A percentile compares a stretch with the other conserved stretches of the same genome.
These are phyloP conservation scores for Aegilops longissima DNA, from an alignment of 176 grass and related monocot genomes.

Conservation along the genomic window DNA sequence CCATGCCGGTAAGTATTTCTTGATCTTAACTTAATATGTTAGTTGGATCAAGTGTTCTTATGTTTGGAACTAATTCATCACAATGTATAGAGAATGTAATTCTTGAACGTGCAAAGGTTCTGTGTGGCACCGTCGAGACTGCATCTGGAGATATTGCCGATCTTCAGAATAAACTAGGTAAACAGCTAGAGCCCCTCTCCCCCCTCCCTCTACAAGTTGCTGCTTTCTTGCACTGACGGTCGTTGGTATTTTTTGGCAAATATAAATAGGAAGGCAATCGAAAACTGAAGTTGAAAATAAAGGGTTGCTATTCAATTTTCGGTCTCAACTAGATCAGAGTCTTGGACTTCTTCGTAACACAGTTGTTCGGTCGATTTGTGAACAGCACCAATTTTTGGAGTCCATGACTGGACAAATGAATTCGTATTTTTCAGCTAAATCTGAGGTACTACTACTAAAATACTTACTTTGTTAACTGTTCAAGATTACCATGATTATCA, in stretches of 20 bases:
- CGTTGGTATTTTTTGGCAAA: constrained; percentile 13
- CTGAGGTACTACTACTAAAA: constrained; percentile 47
- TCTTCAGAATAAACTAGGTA: constrained; percentile 67
- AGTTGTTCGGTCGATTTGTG: constrained; percentile 57
- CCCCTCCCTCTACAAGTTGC: not conserved
- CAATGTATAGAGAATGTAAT: constrained; percentile 48
- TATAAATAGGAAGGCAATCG: constrained; percentile 56
- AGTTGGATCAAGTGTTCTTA: constrained; percentile 1
- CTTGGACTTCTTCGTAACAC: constrained; percentile 55
- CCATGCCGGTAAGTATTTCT: constrained; percentile 44
- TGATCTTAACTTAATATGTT: constrained; percentile 14
- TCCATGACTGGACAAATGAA: constrained; percentile 59
- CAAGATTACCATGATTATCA: constrained; percentile 3
- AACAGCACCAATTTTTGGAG: constrained; percentile 56
- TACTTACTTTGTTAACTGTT: not conserved
- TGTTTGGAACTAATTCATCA: constrained; percentile 21
- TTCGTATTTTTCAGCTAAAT: constrained; percentile 66
- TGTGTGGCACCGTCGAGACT: constrained; percentile 49
- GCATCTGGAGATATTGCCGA: constrained; percentile 52
- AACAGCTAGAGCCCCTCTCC: not conserved
- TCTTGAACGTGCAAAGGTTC: constrained; percentile 65
- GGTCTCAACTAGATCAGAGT: constrained; percentile 53
- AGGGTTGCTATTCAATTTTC: constrained; percentile 56
- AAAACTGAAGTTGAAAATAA: constrained; percentile 63
- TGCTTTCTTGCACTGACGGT: constrained; percentile 32